phyloP scores from a whole-genome alignment of 371 early-diverging fungal species.

The Batrachochytrium dendrobatidis region DNA sequence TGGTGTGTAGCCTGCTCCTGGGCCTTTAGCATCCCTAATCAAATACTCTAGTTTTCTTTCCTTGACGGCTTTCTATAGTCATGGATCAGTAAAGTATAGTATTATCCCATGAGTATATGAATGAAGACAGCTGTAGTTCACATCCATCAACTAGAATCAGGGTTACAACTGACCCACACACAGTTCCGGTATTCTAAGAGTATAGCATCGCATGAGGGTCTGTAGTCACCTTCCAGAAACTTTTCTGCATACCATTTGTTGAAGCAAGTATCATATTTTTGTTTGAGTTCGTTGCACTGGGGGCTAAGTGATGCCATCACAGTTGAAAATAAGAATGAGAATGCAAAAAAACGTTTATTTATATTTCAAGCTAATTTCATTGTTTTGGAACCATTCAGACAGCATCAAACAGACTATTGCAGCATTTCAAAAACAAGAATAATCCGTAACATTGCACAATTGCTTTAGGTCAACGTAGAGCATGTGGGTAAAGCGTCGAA shows the following conservation, averaged over 20 bases:
- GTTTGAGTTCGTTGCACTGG: slow-evolving; percentile 83
- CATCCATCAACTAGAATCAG: background rate
- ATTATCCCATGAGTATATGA: background rate
- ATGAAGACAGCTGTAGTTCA: background rate
- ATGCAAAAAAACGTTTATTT: too few relatives aligned
- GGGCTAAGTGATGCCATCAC: slow-evolving; percentile 66
- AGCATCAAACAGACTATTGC: too few relatives aligned
- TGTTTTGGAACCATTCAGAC: too few relatives aligned
- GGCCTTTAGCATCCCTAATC: slow-evolving; percentile 67
- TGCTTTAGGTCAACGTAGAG: too few relatives aligned
- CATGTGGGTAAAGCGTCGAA: too few relatives aligned
- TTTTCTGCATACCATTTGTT: slow-evolving; percentile 93
- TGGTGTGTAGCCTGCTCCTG: too few relatives aligned
- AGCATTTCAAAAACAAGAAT: too few relatives aligned
- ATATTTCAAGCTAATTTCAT: too few relatives aligned
- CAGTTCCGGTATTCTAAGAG: slow-evolving; percentile 81
- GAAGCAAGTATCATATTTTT: slow-evolving; percentile 86
- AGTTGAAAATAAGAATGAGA: too few relatives aligned
- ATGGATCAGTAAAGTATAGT: background rate
- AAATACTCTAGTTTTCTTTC: slow-evolving; percentile 72
- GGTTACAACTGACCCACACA: slow-evolving; percentile 58
- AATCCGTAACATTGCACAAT: too few relatives aligned
- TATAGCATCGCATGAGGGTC: slow-evolving; percentile 74
- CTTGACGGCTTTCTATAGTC: slow-evolving; percentile 66
- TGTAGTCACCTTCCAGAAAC: slow-evolving; percentile 77